These are phyloP conservation scores for Fragaria ananassa DNA, from an alignment of 306 rosid species.

Conservation along the genomic window DNA sequence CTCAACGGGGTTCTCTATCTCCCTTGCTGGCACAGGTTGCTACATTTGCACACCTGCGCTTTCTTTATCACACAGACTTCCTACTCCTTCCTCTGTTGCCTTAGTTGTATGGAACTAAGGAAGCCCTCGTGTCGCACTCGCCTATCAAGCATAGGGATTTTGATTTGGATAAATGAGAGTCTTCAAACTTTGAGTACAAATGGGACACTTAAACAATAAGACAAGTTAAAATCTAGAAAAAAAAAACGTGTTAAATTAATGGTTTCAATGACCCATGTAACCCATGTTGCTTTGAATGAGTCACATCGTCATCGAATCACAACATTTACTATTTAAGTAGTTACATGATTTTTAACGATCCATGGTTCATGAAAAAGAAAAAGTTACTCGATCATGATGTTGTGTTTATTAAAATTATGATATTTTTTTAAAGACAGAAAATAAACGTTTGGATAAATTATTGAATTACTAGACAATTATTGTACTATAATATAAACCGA, in stretches of 20 bases:
- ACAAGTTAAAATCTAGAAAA: not conserved
- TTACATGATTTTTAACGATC: too few relatives aligned
- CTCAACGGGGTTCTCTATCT: not conserved
- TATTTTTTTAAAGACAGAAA: too few relatives aligned
- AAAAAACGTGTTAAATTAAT: not conserved
- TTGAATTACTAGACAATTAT: too few relatives aligned
- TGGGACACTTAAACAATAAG: not conserved
- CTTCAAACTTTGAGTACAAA: not conserved
- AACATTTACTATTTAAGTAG: too few relatives aligned
- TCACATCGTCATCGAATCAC: too few relatives aligned
- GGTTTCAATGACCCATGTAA: too few relatives aligned
- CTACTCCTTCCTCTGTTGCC: not conserved
- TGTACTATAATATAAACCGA: too few relatives aligned
- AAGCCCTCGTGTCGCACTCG: not conserved
- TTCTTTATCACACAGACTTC: not conserved
- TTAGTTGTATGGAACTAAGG: not conserved
- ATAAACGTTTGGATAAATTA: too few relatives aligned
- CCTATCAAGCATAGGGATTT: not conserved
- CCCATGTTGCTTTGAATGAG: too few relatives aligned
- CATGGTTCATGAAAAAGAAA: too few relatives aligned
- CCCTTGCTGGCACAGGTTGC: not conserved
- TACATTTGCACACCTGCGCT: not conserved
- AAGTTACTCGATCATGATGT: too few relatives aligned
- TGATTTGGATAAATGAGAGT: not conserved
- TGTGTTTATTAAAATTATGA: too few relatives aligned